Percentiles rank a stretch among this genome's conserved stretches.
These are phyloP conservation scores for Solanum ossicruentum DNA, from an alignment of 257 asterid species.

Conservation along the genomic window DNA sequence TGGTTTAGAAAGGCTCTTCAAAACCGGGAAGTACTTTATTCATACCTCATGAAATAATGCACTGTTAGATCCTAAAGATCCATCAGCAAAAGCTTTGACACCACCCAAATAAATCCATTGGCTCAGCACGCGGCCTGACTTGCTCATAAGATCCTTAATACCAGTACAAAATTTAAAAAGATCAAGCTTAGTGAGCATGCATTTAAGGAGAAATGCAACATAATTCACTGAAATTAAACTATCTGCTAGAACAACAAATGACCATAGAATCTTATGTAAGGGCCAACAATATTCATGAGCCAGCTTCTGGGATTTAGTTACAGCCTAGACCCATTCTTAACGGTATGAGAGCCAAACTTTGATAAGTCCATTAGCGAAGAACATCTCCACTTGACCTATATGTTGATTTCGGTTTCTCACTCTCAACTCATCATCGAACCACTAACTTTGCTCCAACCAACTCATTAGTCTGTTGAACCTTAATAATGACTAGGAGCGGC, in stretches of 20 bases:
- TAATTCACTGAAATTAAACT: not conserved
- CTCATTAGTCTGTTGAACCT: not conserved
- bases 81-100: conserved; percentile 83
- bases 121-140: conserved; percentile 56
- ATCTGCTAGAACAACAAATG: not conserved
- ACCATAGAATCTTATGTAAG: not conserved
- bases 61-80: conserved; percentile 92
- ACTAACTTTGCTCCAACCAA: not conserved
- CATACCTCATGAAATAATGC: conserved; percentile 74
- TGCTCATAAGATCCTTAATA: conserved; percentile 41
- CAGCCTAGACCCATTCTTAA: not conserved
- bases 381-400: not conserved
- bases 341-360: not conserved
- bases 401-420: not conserved
- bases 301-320: not conserved
- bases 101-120: conserved; percentile 95
- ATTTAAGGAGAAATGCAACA: not conserved
- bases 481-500: too few species aligned
- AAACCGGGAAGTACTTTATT: not conserved
- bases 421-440: not conserved
- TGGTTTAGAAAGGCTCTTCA: not conserved
- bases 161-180: not conserved
- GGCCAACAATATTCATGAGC: not conserved
- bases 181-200: not conserved
- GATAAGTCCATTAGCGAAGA: too few species aligned